phyloP scores from a whole-genome alignment of 371 early-diverging fungal genomes.

The Lichtheimia ramosa region DNA sequence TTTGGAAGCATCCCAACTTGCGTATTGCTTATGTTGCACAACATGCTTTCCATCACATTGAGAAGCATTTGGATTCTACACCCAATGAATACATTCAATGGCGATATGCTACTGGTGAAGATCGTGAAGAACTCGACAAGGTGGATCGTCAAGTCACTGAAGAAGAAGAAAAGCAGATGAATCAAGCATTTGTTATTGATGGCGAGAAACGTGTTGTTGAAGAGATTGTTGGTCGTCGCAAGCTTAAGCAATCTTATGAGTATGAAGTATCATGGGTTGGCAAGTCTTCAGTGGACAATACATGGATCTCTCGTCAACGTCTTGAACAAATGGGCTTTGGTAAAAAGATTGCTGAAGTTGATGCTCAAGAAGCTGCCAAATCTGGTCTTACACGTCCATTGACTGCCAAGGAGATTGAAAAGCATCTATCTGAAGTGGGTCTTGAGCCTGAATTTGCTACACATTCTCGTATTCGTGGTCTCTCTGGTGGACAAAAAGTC shows the following conservation, averaged over 20 bases:
- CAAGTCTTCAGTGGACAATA: constrained; percentile 60
- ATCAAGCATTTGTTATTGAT: constrained; percentile 60
- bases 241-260: constrained; percentile 69
- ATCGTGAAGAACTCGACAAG: constrained; percentile 76
- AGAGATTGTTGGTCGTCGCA: constrained; percentile 63
- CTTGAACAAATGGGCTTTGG: constrained; percentile 70
- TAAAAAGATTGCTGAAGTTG: constrained; percentile 65
- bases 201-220: constrained; percentile 67
- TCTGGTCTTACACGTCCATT: constrained; percentile 66
- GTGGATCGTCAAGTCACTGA: constrained; percentile 64
- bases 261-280: constrained; percentile 69
- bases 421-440: constrained; percentile 71
- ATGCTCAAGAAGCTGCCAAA: constrained; percentile 66
- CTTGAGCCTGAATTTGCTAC: constrained; percentile 74
- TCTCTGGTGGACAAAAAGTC: constrained; percentile 93
- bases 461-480: constrained; percentile 82
- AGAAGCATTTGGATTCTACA: constrained; percentile 77
- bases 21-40: constrained; percentile 90
- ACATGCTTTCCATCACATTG: constrained; percentile 87
- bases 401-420: constrained; percentile 67
- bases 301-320: constrained; percentile 73
- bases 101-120: constrained; percentile 82
- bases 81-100: constrained; percentile 88
- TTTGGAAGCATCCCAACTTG: constrained; percentile 79
- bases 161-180: constrained; percentile 66